A percentile compares a stretch with the other conserved stretches of the same genome.
These are phyloP conservation scores for Entophlyctis helioformis DNA, from an alignment of 192 early-diverging fungal genomes.

Conservation along the genomic window DNA sequence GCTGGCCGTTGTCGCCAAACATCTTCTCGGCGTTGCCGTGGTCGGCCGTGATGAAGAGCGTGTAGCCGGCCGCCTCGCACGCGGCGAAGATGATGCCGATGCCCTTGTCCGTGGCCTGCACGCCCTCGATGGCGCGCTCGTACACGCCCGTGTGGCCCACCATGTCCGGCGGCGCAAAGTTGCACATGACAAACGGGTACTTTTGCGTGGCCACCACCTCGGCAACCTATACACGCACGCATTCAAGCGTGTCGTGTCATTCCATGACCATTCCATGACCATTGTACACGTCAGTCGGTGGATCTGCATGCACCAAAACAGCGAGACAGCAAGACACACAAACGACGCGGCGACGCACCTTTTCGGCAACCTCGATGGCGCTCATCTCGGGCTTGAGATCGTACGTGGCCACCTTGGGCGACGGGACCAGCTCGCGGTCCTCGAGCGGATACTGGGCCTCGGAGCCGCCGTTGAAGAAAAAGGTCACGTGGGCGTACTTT, in stretches of 20 bases:
- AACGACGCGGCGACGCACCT: conserved; percentile 37
- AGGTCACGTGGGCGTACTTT: conserved; percentile 99
- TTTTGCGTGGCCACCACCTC: conserved; percentile 62
- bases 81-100: conserved; percentile 92
- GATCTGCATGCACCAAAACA: too few relatives aligned
- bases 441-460: conserved; percentile 85
- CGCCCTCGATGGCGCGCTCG: conserved; percentile 79
- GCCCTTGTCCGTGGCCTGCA: conserved; percentile 88
- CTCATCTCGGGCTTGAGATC: conserved; percentile 95
- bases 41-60: conserved; percentile 92
- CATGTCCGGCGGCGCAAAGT: conserved; percentile 91
- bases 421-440: conserved; percentile 79
- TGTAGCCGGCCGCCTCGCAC: conserved; percentile 77
- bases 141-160: conserved; percentile 95
- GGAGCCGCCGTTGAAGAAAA: conserved; percentile 99
- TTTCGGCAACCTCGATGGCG: conserved; percentile 74
- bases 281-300: neutral
- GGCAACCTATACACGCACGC: conserved; percentile 34
- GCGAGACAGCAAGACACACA: too few relatives aligned
- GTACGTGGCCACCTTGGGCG: conserved; percentile 96
- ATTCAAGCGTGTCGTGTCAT: too few relatives aligned
- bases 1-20: conserved; percentile 68
- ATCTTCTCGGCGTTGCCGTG: conserved; percentile 99
- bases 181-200: conserved; percentile 95
- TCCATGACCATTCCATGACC: neutral